Base-by-base conservation (phyloP, 805 yeast species). In the Starmerella potacharoeniae region DNA sequence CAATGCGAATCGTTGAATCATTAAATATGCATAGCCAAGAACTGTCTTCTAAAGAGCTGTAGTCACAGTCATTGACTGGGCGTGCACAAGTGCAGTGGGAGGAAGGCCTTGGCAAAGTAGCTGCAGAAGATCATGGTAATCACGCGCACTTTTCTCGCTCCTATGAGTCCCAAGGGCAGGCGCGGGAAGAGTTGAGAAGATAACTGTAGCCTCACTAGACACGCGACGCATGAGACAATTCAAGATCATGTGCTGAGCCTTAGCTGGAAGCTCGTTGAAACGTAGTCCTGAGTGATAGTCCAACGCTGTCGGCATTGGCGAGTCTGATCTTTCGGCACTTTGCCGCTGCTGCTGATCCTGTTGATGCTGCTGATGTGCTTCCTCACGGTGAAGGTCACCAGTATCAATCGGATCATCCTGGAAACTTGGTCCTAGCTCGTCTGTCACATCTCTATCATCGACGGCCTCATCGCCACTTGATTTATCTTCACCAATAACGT, bases 21-120 rank as follows among this genome's bases (percentile, higher is more conserved):
- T 22, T 22, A 22, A 22, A 22, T 22, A 22, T 22, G 22, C 22
- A 22, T 2, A 22, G 22, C 3, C 22, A 22, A 22, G 22, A 22
- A 22, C 22, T 22, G 22, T 22, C 22, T 22, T 33, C 35, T 33
- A 90, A 58, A 91, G 72, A 36, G 95, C 93, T 6, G 97, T 90
- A 0, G 98, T 91, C 2, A 91, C 98, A 0, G 98, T 93, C 75
- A 93, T 89, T 0, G 95, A 84, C 71, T 88, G 95, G 0, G 97
- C 87, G 65, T 93, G 91, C 53, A 93, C 76, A 58, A 93, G 69
- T 66, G 93, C 66, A 1, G 81, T 76, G 0, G 97, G 96, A 0
- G 96, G 96, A 41, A 93, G 71, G 5, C 79, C 87, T 45, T 81
- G 79, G 55, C 91, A 75, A 93, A 96, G 87, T 6, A 85, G 69